Percentiles rank a stretch among this genome's conserved stretches.
These are phyloP conservation scores for Triadica sebifera DNA, from an alignment of 345 rosid species.

Conservation along the genomic window DNA sequence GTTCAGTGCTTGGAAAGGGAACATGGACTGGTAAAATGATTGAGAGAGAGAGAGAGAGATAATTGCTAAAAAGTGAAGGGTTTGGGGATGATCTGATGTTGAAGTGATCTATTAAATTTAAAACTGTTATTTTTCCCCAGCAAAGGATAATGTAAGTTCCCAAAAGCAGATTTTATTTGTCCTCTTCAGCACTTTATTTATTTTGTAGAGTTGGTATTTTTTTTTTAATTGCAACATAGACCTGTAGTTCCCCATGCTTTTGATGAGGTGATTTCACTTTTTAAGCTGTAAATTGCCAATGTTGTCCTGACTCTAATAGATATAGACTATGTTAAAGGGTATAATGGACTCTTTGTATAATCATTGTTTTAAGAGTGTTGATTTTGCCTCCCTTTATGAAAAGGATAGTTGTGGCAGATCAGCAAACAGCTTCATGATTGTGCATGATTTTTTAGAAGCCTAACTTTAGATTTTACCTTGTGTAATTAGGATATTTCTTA, in stretches of 20 bases:
- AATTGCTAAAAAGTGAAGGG: neutral
- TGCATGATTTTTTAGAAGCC: neutral
- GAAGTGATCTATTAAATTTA: constrained; percentile 10
- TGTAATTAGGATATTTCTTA: constrained; percentile 4
- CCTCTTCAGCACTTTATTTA: constrained; percentile 13
- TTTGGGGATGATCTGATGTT: constrained; percentile 14
- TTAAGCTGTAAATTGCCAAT: neutral
- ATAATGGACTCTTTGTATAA: neutral
- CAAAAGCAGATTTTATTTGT: constrained; percentile 32
- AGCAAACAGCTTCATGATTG: constrained; percentile 6
- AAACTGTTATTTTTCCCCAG: constrained; percentile 13
- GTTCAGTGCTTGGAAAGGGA: constrained; percentile 1
- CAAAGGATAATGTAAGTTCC: constrained; percentile 13
- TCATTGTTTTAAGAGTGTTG: neutral
- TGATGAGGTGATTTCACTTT: neutral
- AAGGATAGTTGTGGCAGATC: constrained; percentile 6
- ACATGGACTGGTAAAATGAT: neutral
- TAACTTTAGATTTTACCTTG: constrained; percentile 1
- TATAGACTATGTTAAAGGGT: neutral
- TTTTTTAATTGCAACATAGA: neutral
- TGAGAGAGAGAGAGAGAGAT: neutral
- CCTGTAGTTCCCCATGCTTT: neutral
- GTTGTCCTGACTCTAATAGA: constrained; percentile 9
- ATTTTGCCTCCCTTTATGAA: neutral
- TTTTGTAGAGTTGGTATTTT: neutral